These are phyloP conservation scores for Phialophora expanda DNA, from an alignment of 2,329 filamentous ascomycete genomes.

Conservation along the genomic window DNA sequence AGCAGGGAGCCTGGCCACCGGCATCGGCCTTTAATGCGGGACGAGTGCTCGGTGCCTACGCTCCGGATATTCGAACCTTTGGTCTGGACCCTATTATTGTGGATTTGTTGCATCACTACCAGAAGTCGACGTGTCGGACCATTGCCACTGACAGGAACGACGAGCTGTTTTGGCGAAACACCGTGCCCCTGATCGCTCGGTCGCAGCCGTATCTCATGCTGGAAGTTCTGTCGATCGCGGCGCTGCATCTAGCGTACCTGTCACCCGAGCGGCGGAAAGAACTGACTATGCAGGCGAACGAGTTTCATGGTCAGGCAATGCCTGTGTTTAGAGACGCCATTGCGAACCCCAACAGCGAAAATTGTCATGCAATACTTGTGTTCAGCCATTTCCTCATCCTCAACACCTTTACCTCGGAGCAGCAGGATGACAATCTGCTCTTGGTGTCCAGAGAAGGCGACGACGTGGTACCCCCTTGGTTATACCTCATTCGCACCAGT, in stretches of 20 bases:
- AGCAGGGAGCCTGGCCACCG: not conserved
- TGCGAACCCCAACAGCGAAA: conserved; percentile 11
- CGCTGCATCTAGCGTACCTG: conserved; percentile 28
- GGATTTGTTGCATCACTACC: conserved; percentile 14
- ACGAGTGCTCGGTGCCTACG: not conserved
- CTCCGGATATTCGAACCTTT: not conserved
- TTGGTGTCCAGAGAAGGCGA: conserved; percentile 26
- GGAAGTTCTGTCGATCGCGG: conserved; percentile 14
- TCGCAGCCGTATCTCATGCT: conserved; percentile 16
- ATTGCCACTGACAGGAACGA: conserved; percentile 1
- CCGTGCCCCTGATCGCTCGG: conserved; percentile 15
- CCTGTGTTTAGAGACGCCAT: conserved; percentile 37
- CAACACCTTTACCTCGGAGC: conserved; percentile 34
- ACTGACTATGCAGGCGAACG: conserved; percentile 34
- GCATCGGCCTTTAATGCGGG: not conserved
- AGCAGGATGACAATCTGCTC: conserved; percentile 36
- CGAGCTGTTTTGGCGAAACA: conserved; percentile 14
- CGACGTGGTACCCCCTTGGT: conserved; percentile 32
- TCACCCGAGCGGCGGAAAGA: conserved; percentile 31
- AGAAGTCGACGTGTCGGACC: conserved; percentile 6
- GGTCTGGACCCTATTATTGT: not conserved
- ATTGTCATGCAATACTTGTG: conserved; percentile 23
- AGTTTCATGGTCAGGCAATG: conserved; percentile 41
- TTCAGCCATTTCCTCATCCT: conserved; percentile 34
- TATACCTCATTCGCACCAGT: conserved; percentile 38